Evolutionary conservation across 495 filamentous ascomycete species (phyloP), one percentile per base, ranked within the genome.

Genomic region (Penicillium fimorum): DNA sequence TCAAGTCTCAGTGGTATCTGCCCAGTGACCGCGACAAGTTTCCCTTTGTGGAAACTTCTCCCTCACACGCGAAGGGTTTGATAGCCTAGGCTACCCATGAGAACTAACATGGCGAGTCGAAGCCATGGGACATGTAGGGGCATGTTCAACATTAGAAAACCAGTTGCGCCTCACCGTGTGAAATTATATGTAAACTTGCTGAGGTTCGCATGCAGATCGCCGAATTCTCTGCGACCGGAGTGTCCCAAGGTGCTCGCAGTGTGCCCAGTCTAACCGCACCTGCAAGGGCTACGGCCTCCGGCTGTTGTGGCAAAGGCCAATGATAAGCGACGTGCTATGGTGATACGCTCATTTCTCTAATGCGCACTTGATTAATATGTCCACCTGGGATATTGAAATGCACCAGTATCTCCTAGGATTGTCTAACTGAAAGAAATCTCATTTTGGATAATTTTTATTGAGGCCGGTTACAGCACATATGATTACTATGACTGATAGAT

Each of bases 301-400:
- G 43, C 25, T 27, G 11, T 45, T 11, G 11, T 45, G 22, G 22
- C 43, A 40, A 40, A 40, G 15, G 37, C 15, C 37, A 40, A 40
- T 40, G 37, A 40, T 40, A 40, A 40, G 37, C 37, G 37, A 40
- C 37, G 37, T 40, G 37, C 37, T 15, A 15, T 40, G 5, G 37
- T 40, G 37, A 5, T 15, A 24, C 20, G 43, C n/a, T 25, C 22
- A 45, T 24, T 45, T 27, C 11, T 27, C 43, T 6, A 24, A 25
- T 45, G 43, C 43, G 25, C 43, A 20, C 11, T 24, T 20, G 24
- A 20, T 29, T 27, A 15, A 30, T 47, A 35, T 25, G 46, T 50
- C 41, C 20, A 38, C 30, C 42, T 74, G 37, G 37, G 37, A 40
- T 10, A 40, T 40, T n/a, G 37, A 40, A 15, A 40, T 40, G 37